phyloP scores from a whole-genome alignment of 1,284 basidiomycete species.

The Irpex lacteus region DNA sequence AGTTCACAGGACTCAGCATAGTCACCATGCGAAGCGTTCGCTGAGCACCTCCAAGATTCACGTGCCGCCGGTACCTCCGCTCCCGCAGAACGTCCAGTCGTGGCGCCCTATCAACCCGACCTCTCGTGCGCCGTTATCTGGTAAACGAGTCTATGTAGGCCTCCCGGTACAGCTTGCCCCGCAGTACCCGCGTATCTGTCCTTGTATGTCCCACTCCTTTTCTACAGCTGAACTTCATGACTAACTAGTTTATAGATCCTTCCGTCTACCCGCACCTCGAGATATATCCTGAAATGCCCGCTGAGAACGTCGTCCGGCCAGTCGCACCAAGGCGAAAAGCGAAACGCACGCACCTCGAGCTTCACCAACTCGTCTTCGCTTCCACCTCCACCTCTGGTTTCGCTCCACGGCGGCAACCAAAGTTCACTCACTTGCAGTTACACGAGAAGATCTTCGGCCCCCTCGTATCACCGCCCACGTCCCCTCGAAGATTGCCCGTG shows the following conservation, averaged over 20 bases:
- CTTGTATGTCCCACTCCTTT: conserved; percentile 16
- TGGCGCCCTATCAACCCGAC: conserved; percentile 16
- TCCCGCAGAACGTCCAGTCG: conserved; percentile 18
- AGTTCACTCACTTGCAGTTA: not conserved
- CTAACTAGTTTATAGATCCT: conserved; percentile 19
- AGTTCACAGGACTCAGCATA: conserved; percentile 4
- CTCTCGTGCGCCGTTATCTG: conserved; percentile 14
- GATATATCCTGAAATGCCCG: conserved; percentile 18
- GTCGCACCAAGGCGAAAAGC: conserved; percentile 2
- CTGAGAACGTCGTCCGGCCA: not conserved
- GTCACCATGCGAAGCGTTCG: conserved; percentile 10
- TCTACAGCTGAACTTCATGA: not conserved
- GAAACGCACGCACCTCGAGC: conserved; percentile 10
- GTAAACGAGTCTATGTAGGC: conserved; percentile 8
- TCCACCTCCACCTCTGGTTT: not conserved
- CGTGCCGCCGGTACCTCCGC: conserved; percentile 19
- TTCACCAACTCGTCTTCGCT: conserved; percentile 9
- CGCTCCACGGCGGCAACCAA: not conserved
- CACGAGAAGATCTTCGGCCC: conserved; percentile 5
- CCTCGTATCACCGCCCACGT: conserved; percentile 7
- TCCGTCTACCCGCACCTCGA: conserved; percentile 29
- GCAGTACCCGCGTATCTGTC: conserved; percentile 20
- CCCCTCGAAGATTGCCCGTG: conserved; percentile 4
- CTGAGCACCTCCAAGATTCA: conserved; percentile 9
- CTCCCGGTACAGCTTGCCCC: conserved; percentile 13